phyloP scores from a whole-genome alignment of 495 filamentous ascomycete species.

The Penicillium ochrochloron region DNA sequence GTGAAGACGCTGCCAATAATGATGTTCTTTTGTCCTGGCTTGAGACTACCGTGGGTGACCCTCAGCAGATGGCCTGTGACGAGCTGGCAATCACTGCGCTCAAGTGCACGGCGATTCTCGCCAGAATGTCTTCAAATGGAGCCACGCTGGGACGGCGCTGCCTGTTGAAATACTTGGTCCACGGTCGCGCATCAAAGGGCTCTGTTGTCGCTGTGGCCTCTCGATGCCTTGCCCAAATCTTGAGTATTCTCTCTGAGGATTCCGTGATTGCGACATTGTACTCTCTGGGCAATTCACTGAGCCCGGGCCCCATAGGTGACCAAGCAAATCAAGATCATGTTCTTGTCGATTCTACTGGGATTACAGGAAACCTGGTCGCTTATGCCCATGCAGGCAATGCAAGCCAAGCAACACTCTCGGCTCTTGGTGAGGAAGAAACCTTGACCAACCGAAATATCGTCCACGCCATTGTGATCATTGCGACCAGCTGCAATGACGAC shows the following conservation, averaged over 20 bases:
- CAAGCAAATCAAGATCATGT: constrained; percentile 36
- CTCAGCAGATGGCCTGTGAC: constrained; percentile 78
- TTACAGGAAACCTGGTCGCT: constrained; percentile 33
- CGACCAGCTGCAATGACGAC: constrained; percentile 76
- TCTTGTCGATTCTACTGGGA: constrained; percentile 30
- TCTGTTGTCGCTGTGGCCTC: constrained; percentile 74
- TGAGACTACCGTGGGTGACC: constrained; percentile 74
- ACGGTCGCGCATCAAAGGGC: constrained; percentile 65
- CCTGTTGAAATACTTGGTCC: constrained; percentile 81
- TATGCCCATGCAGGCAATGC: constrained; percentile 66
- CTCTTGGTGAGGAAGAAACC: constrained; percentile 74
- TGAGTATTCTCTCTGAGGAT: constrained; percentile 85
- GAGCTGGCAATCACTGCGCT: constrained; percentile 75
- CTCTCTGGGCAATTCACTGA: constrained; percentile 89
- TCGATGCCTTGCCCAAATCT: constrained; percentile 75
- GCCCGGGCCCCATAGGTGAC: constrained; percentile 59
- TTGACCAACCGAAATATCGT: constrained; percentile 78
- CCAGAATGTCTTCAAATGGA: constrained; percentile 69
- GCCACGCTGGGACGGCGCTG: constrained; percentile 80
- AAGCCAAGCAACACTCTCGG: constrained; percentile 77
- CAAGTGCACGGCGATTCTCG: constrained; percentile 80
- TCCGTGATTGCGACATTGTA: constrained; percentile 93
- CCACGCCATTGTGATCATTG: constrained; percentile 86
- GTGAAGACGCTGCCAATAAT: constrained; percentile 77
- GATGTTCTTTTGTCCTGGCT: constrained; percentile 88